phyloP scores from a whole-genome alignment of 306 rosid genomes.

The Vigna nakashimae region DNA sequence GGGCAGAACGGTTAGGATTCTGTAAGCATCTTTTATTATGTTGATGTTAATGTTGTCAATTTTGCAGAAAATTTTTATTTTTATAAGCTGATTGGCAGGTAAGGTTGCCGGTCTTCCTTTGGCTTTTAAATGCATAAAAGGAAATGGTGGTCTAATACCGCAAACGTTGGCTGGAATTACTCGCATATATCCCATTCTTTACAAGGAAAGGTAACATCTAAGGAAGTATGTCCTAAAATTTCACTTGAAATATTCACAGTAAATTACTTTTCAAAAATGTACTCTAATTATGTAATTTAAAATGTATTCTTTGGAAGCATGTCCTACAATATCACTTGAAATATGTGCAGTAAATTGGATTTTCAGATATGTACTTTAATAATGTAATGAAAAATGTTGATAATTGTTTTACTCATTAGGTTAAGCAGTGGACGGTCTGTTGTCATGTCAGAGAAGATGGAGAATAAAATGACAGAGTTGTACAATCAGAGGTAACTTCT shows the following conservation, averaged over 20 bases:
- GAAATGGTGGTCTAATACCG: slow-evolving; percentile 80
- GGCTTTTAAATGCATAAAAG: slow-evolving; percentile 85
- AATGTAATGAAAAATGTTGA: slow-evolving; percentile 31
- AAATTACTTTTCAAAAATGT: slow-evolving; percentile 27
- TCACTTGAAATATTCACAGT: slow-evolving; percentile 21
- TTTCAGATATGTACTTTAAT: slow-evolving; percentile 31
- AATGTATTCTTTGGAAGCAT: not conserved
- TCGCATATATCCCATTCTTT: slow-evolving; percentile 84
- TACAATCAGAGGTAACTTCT: slow-evolving; percentile 71
- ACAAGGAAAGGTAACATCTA: slow-evolving; percentile 76
- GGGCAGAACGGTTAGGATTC: slow-evolving; percentile 88
- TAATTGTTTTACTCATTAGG: slow-evolving; percentile 53
- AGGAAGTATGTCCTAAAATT: slow-evolving; percentile 23
- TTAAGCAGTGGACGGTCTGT: slow-evolving; percentile 70
- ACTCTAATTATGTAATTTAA: slow-evolving; percentile 20
- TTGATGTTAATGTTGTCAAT: slow-evolving; percentile 36
- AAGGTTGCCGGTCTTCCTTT: slow-evolving; percentile 74
- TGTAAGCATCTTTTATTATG: slow-evolving; percentile 59
- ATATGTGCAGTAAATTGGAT: slow-evolving; percentile 10
- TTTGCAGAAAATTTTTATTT: slow-evolving; percentile 27
- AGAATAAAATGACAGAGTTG: slow-evolving; percentile 60
- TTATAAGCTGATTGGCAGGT: slow-evolving; percentile 57
- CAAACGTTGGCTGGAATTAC: slow-evolving; percentile 81
- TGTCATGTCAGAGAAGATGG: slow-evolving; percentile 89
- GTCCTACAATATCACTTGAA: slow-evolving; percentile 28